These are phyloP conservation scores for Filosporella fistucella DNA, from an alignment of 495 filamentous ascomycete species.

Conservation along the genomic window DNA sequence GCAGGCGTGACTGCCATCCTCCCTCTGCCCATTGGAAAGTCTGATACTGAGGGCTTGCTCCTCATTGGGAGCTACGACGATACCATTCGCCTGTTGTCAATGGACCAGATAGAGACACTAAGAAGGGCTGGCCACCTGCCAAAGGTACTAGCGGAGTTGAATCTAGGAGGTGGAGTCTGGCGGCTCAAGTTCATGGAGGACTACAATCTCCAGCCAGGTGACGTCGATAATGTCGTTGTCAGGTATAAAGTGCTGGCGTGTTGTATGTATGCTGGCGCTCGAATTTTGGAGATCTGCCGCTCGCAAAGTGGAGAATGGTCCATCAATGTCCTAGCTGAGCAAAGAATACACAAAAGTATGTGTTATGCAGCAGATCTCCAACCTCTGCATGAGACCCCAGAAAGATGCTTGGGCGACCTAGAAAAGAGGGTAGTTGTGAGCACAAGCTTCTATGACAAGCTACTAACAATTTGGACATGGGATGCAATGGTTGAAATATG, in stretches of 20 bases:
- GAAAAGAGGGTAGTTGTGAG: conserved; percentile 50
- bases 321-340: conserved; percentile 65
- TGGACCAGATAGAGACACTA: too few relatives aligned
- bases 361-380: conserved; percentile 86
- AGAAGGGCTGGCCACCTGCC: conserved; percentile 26
- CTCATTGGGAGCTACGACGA: conserved; percentile 95
- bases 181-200: conserved; percentile 63
- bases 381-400: conserved; percentile 24
- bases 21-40: conserved; percentile 43
- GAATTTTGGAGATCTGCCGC: conserved; percentile 54
- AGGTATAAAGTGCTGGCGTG: conserved; percentile 66
- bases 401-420: too few relatives aligned
- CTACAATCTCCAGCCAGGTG: conserved; percentile 18
- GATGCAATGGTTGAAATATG: conserved; percentile 20
- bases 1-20: conserved; percentile 90
- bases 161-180: conserved; percentile 87
- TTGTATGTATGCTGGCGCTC: conserved; percentile 87
- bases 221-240: conserved; percentile 18
- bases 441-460: conserved; percentile 86
- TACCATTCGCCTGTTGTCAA: conserved; percentile 59
- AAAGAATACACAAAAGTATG: conserved; percentile 91
- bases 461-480: conserved; percentile 74
- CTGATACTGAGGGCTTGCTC: conserved; percentile 41
- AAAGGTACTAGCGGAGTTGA: conserved; percentile 53
- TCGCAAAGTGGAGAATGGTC: conserved; percentile 39